These are phyloP conservation scores for Panicum virgatum DNA, from an alignment of 202 grass and related monocot genomes.

Conservation along the genomic window DNA sequence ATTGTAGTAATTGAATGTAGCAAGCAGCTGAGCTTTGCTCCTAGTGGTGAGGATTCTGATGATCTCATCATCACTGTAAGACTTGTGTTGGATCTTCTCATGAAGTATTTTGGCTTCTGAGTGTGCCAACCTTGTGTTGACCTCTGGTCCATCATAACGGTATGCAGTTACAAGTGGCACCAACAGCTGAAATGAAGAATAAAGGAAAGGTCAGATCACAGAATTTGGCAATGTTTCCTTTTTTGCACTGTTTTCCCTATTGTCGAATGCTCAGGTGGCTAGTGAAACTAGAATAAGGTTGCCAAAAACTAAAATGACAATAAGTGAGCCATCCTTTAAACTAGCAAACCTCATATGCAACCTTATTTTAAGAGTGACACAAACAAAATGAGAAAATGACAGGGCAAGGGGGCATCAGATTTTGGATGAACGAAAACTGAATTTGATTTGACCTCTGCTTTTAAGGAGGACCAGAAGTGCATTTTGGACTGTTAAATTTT, in stretches of 20 bases:
- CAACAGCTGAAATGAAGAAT: slow-evolving; percentile 63
- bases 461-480: neutral
- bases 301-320: neutral
- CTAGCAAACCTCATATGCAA: neutral
- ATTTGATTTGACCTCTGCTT: neutral
- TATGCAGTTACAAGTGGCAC: slow-evolving; percentile 83
- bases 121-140: slow-evolving; percentile 71
- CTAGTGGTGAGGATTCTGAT: slow-evolving; percentile 83
- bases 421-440: neutral
- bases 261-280: neutral
- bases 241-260: neutral
- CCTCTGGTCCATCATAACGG: slow-evolving; percentile 77
- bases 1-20: slow-evolving; percentile 84
- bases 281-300: neutral
- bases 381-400: neutral
- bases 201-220: neutral
- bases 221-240: neutral
- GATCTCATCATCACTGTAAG: slow-evolving; percentile 75
- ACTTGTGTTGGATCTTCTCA: slow-evolving; percentile 82
- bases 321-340: neutral
- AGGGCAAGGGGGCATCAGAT: neutral
- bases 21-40: slow-evolving; percentile 85
- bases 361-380: neutral
- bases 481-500: neutral
- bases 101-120: slow-evolving; percentile 89